A percentile compares a stretch with the other conserved stretches of the same genome.
Evolutionary conservation across 225 moss, liverwort and hornwort genomes (phyloP).

Genomic region (Bryum argenteum): DNA sequence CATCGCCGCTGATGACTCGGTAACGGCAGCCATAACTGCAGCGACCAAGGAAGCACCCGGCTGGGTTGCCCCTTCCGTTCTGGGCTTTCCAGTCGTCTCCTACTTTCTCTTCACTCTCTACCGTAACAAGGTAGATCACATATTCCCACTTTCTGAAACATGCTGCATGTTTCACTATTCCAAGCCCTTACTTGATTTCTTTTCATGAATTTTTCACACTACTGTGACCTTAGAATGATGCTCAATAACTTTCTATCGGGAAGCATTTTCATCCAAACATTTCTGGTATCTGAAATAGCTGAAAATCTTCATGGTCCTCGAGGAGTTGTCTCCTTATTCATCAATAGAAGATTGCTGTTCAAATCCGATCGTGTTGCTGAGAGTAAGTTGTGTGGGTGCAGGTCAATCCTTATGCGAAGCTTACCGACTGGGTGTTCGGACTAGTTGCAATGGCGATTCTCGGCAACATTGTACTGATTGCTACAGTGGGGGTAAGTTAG

Average conservation of each 20-base stretch:
- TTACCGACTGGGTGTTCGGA: constrained; percentile 93
- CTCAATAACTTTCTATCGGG: too few species aligned
- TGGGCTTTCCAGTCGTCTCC: constrained; percentile 76
- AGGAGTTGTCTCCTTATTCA: too few species aligned
- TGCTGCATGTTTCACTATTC: too few species aligned
- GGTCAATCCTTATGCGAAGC: constrained; percentile 77
- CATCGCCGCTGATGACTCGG: constrained; percentile 42
- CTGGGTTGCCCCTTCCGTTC: constrained; percentile 81
- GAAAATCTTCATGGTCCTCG: too few species aligned
- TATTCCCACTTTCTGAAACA: background rate
- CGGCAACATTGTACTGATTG: constrained; percentile 80
- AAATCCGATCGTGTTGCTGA: too few species aligned
- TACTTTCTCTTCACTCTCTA: constrained; percentile 76
- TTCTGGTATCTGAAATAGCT: too few species aligned
- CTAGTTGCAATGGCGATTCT: constrained; percentile 70
- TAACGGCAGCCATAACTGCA: constrained; percentile 42
- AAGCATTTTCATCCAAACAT: too few species aligned
- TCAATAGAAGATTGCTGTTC: too few species aligned
- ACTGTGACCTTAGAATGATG: too few species aligned
- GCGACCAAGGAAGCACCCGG: constrained; percentile 50
- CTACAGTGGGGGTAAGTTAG: constrained; percentile 78
- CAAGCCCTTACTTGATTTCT: too few species aligned
- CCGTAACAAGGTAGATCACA: constrained; percentile 54
- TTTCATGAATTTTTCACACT: too few species aligned
- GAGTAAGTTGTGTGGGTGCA: constrained; percentile 30